Evolutionary conservation across 306 rosid genomes (phyloP).

Genomic region (Corylus heterophylla): DNA sequence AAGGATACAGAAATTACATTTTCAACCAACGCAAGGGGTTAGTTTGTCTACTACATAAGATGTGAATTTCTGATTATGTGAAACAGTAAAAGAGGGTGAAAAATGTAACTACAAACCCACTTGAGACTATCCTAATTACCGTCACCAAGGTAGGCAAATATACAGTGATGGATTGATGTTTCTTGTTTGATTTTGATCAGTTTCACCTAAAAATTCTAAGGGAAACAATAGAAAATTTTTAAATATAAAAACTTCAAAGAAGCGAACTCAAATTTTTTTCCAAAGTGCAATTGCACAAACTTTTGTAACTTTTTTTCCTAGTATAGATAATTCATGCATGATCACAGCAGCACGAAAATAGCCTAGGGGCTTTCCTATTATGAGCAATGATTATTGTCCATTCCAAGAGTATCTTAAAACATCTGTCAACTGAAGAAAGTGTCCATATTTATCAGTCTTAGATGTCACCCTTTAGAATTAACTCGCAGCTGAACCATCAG

Average conservation of each 20-base stretch:
- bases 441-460: background rate
- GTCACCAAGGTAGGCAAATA: background rate
- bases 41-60: background rate
- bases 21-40: background rate
- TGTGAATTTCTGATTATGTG: background rate
- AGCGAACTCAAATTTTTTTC: background rate
- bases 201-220: background rate
- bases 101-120: background rate
- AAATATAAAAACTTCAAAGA: background rate
- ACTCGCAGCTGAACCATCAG: background rate
- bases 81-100: background rate
- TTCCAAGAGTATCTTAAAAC: background rate
- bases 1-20: background rate
- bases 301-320: background rate
- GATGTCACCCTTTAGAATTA: background rate
- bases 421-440: background rate
- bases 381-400: background rate
- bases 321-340: background rate
- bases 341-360: background rate
- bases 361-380: background rate
- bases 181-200: background rate
- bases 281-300: background rate
- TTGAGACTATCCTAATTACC: background rate
- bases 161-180: background rate
- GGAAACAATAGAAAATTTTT: background rate